Conservation (phyloP, 2,329 filamentous ascomycete genomes). For the Cladosporium cucumerinum region DNA sequence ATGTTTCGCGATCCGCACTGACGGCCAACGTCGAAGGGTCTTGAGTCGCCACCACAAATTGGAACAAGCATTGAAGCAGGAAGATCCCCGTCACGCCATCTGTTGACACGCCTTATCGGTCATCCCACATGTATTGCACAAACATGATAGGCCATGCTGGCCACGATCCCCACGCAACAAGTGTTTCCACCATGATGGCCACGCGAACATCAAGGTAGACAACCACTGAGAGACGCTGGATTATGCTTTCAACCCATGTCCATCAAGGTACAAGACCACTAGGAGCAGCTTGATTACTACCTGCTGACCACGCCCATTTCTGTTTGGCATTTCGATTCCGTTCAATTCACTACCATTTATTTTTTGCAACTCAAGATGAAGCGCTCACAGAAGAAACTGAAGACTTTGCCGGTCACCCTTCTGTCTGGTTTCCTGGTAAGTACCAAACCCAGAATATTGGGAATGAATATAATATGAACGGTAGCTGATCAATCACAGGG, state of each 20-base stretch:
- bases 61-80: neutral
- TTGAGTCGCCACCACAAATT: neutral
- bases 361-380: neutral
- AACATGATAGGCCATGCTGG: neutral
- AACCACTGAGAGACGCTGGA: slow-evolving; percentile 2
- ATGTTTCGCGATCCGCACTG: neutral
- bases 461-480: neutral
- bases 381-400: slow-evolving; percentile 2
- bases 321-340: neutral
- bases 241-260: neutral
- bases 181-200: slow-evolving; percentile 4
- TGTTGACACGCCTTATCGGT: neutral
- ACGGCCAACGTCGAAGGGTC: neutral
- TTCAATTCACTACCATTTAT: neutral
- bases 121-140: neutral
- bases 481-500: slow-evolving; percentile 45
- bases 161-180: neutral
- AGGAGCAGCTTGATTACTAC: slow-evolving; percentile 4
- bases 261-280: slow-evolving; percentile 14
- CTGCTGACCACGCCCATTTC: slow-evolving; percentile 7
- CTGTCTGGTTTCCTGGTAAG: slow-evolving; percentile 58
- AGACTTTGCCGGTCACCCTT: slow-evolving; percentile 56
- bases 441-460: neutral
- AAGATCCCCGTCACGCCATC: neutral
- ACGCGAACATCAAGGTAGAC: slow-evolving; percentile 13